Percentiles rank a stretch among this genome's conserved stretches.
Evolutionary conservation across 2,329 filamentous ascomycete species (phyloP).

Genomic region (Xylaria sp.): DNA sequence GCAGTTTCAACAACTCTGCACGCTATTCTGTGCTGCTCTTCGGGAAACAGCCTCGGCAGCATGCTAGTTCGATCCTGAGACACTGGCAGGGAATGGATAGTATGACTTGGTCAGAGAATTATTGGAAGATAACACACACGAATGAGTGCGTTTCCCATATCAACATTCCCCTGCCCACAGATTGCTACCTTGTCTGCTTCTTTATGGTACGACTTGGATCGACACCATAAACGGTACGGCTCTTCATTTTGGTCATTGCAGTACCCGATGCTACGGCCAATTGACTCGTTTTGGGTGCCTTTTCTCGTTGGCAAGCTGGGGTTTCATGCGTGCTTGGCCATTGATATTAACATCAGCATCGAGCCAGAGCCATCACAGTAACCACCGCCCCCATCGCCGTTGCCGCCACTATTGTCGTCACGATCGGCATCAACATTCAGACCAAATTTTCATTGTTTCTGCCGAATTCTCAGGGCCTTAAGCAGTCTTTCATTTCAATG

Average conservation of each 20-base stretch:
- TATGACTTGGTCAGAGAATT: conserved; percentile 11
- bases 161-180: conserved; percentile 12
- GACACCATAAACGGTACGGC: conserved; percentile 10
- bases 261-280: conserved; percentile 23
- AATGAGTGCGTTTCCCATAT: conserved; percentile 13
- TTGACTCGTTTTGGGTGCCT: conserved; percentile 29
- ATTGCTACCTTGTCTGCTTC: conserved; percentile 25
- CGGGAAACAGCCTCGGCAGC: not conserved
- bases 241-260: conserved; percentile 26
- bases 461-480: not conserved
- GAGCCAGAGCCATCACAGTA: not conserved
- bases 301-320: conserved; percentile 1
- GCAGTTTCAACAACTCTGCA: conserved; percentile 1
- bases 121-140: conserved; percentile 8
- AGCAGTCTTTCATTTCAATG: not conserved
- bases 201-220: conserved; percentile 28
- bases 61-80: conserved; percentile 18
- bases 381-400: not conserved
- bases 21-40: conserved; percentile 1
- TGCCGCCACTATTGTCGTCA: not conserved
- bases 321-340: not conserved
- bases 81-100: conserved; percentile 14
- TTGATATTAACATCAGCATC: not conserved
- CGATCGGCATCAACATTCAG: not conserved
- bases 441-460: not conserved